Conservation (phyloP, 176 grass and related monocot genomes). For the Coix lacrymajobi region DNA sequence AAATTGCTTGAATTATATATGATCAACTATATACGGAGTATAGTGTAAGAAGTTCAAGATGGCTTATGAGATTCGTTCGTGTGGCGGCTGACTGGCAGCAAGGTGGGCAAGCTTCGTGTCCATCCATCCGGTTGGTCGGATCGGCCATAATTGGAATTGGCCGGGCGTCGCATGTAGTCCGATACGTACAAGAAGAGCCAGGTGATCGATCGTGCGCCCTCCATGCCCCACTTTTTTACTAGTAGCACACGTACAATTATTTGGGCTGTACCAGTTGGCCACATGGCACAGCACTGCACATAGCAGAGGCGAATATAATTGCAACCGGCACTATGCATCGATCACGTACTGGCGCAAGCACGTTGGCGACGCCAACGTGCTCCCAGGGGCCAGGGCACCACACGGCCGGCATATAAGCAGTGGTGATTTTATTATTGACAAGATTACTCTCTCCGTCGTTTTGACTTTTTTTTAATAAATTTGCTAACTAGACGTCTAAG, state of each 20-base stretch:
- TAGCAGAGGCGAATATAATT: slow-evolving; percentile 22
- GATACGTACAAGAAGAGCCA: neutral
- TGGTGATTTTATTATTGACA: no score
- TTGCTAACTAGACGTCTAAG: no score
- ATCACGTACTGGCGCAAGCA: neutral
- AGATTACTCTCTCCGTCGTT: no score
- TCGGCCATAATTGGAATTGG: neutral
- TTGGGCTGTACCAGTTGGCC: neutral
- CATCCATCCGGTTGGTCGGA: slow-evolving; percentile 3
- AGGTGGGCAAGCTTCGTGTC: neutral
- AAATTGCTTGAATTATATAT: no score
- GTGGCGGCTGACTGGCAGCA: no score
- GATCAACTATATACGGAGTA: no score
- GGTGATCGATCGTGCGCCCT: neutral
- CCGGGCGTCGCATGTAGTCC: slow-evolving; percentile 24
- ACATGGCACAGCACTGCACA: neutral
- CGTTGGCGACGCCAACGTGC: neutral
- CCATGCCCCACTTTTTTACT: neutral
- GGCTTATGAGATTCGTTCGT: no score
- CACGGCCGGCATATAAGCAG: no score
- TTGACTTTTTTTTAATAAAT: no score
- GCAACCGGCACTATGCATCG: slow-evolving; percentile 12
- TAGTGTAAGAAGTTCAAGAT: no score
- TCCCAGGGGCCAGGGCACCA: no score
- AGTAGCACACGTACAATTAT: slow-evolving; percentile 9